phyloP scores from a whole-genome alignment of 176 grass and related monocot genomes.

The Dactylis glomerata region DNA sequence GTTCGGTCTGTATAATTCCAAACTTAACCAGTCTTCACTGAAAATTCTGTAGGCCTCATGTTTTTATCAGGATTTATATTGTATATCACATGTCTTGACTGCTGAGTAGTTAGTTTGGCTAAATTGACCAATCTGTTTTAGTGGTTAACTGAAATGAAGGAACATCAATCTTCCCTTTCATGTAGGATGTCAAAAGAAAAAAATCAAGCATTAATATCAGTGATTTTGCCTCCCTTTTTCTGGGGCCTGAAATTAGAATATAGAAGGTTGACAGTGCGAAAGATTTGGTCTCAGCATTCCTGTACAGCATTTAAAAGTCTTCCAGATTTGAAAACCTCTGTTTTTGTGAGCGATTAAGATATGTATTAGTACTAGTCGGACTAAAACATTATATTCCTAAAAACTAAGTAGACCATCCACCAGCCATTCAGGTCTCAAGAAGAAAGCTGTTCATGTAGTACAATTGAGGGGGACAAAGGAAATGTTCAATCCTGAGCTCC shows the following conservation, averaged over 20 bases:
- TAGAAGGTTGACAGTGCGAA: background rate
- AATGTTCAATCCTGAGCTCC: background rate
- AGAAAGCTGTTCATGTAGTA: constrained; percentile 11
- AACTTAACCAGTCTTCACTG: background rate
- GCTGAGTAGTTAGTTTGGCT: background rate
- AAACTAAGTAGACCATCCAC: background rate
- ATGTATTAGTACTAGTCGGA: background rate
- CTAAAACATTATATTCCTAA: no score
- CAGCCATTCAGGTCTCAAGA: background rate
- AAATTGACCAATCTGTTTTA: background rate
- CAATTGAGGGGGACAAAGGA: background rate
- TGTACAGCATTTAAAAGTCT: background rate
- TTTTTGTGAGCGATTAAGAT: background rate
- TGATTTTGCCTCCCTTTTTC: background rate
- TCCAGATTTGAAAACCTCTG: background rate
- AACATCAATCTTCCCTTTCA: background rate
- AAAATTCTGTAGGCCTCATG: background rate
- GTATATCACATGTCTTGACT: background rate
- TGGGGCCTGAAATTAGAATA: background rate
- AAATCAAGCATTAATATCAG: background rate
- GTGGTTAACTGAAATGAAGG: background rate
- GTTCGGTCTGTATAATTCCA: background rate
- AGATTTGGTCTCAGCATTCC: background rate
- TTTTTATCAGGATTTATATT: background rate
- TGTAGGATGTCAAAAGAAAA: background rate